Conservation (phyloP, 2,329 filamentous ascomycete species). For the Esteya vermicola region DNA sequence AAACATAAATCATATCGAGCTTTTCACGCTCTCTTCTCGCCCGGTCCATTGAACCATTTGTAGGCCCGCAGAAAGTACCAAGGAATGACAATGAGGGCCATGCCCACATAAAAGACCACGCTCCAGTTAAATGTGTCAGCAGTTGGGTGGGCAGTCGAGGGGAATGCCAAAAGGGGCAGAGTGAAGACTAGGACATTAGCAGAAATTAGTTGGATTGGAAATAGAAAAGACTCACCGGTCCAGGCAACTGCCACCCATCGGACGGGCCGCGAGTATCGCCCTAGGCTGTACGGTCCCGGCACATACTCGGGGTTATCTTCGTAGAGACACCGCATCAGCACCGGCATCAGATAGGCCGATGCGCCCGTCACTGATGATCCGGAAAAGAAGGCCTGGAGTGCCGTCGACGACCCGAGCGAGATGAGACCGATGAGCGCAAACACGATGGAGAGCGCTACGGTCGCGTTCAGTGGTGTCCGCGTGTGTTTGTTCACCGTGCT, state of each 20-base stretch:
- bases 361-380: conserved; percentile 4
- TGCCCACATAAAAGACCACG: conserved; percentile 2
- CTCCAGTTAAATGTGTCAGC: conserved; percentile 5
- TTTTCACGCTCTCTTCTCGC: too few relatives aligned
- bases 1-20: too few relatives aligned
- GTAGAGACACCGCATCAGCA: conserved; percentile 4
- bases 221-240: neutral
- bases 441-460: neutral
- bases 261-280: neutral
- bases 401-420: conserved; percentile 1
- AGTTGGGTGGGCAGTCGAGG: neutral
- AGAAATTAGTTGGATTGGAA: neutral
- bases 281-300: neutral
- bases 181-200: too few relatives aligned
- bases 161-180: conserved; percentile 3
- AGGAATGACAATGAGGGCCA: neutral
- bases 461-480: conserved; percentile 2
- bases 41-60: conserved; percentile 3
- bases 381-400: conserved; percentile 4
- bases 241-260: conserved; percentile 1
- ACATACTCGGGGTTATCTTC: conserved; percentile 3
- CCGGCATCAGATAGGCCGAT: conserved; percentile 2
- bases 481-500: conserved; percentile 1
- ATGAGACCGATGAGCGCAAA: conserved; percentile 4
- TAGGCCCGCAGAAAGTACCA: conserved; percentile 3